Evolutionary conservation across 1,284 basidiomycete species (phyloP), one percentile per base, ranked within the genome.

Genomic region (Trametes polyzona): DNA sequence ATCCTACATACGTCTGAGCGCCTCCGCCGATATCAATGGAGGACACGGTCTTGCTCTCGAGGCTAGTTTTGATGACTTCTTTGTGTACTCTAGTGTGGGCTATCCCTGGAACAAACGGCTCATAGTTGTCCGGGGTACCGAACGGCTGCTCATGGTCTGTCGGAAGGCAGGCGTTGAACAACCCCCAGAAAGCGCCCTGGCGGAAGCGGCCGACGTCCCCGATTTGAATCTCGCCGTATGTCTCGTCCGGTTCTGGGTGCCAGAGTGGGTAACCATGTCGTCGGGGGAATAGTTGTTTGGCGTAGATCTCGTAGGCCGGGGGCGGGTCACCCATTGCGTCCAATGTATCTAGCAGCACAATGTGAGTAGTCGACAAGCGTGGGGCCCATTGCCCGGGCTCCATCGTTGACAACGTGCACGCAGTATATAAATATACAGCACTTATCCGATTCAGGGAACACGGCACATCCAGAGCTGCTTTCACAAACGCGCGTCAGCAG

Each of bases 171-270:
- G 68, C 64, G 36, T 71, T 73, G 62, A 74, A 73, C 14, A 73
- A 51, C n/a, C 66, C 68, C 32, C 62, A 57, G 58, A 74, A 73
- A 12, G 49, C 62, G 17, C 71, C 71, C 24, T 67, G 63, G 7
- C 56, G 58, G 35, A 71, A 39, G 26, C 67, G 63, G 4, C 71
- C 71, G 1, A 73, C 68, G 50, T 73, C 71, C 4, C 71, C 71
- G 26, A 73, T 63, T 9, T 52, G 47, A 5, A 67, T 54, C 32
- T 65, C 62, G 17, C 57, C 58, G 10, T 41, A 40, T 11, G 41
- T 21, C 0, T 61, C 42, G 17, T 65, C n/a, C n/a, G n/a, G 65
- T 32, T 64, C 60, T 0, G 66, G 67, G 16, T 58, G 44, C 67
- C 66, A 69, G 1, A 69, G 52, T 5, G 67, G 57, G 23, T 57